Conservation (phyloP, 441 rosid genomes). For the Macaranga tanarius region DNA sequence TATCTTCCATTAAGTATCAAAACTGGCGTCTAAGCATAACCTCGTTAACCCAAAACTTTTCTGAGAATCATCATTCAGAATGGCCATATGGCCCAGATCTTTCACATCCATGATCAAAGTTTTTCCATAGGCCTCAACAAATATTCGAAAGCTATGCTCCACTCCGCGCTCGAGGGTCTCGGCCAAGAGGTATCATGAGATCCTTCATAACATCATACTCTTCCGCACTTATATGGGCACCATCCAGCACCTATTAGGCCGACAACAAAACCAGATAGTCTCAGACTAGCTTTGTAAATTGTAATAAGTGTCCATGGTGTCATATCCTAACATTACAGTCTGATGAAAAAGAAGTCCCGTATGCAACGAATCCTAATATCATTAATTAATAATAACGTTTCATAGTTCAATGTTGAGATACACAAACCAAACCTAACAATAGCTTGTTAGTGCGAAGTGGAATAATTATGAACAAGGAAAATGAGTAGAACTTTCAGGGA, state of each 20-base stretch:
- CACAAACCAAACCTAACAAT: neutral
- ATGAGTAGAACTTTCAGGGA: too few relatives aligned
- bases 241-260: constrained; percentile 55
- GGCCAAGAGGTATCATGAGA: constrained; percentile 69
- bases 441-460: neutral
- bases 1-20: too few relatives aligned
- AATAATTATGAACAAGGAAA: too few relatives aligned
- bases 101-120: too few relatives aligned
- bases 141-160: constrained; percentile 43
- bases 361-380: neutral
- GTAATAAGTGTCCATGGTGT: too few relatives aligned
- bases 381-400: neutral
- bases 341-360: neutral
- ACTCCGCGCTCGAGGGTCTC: constrained; percentile 60
- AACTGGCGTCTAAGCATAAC: too few relatives aligned
- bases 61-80: too few relatives aligned
- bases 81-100: too few relatives aligned
- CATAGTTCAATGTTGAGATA: too few relatives aligned
- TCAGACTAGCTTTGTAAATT: neutral
- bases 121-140: neutral
- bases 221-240: constrained; percentile 58
- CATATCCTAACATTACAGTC: neutral
- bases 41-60: too few relatives aligned
- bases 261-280: neutral
- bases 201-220: constrained; percentile 86